Conservation (phyloP, 2,329 filamentous ascomycete species). For the Waltergamsia citrina region DNA sequence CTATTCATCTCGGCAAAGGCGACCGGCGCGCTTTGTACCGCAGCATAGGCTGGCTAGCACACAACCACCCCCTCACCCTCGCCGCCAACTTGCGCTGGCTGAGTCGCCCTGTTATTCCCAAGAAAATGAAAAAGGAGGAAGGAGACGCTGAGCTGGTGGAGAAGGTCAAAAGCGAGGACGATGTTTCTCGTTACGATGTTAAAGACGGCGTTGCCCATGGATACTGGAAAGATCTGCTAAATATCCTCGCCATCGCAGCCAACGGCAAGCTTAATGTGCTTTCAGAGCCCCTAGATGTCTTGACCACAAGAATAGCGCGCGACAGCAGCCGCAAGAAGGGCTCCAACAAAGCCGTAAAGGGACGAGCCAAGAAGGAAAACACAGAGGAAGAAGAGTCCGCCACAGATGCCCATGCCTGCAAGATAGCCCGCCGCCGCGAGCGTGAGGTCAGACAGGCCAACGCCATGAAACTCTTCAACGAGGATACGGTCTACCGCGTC, state of each 20-base stretch:
- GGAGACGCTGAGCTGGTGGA: slow-evolving; percentile 14
- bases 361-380: slow-evolving; percentile 8
- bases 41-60: slow-evolving; percentile 44
- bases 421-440: not conserved
- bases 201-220: slow-evolving; percentile 43
- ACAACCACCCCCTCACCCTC: slow-evolving; percentile 44
- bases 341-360: slow-evolving; percentile 1
- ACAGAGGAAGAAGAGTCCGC: not conserved
- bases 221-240: slow-evolving; percentile 54
- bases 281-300: slow-evolving; percentile 25
- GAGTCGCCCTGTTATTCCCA: slow-evolving; percentile 43
- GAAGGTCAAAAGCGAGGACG: slow-evolving; percentile 20
- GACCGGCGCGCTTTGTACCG: slow-evolving; percentile 38
- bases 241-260: slow-evolving; percentile 42
- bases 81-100: slow-evolving; percentile 45
- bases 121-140: slow-evolving; percentile 33
- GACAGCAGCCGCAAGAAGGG: slow-evolving; percentile 9
- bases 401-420: not conserved
- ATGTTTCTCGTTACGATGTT: slow-evolving; percentile 27
- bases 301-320: slow-evolving; percentile 29
- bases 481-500: slow-evolving; percentile 35
- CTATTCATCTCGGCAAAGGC: slow-evolving; percentile 51
- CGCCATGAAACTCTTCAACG: slow-evolving; percentile 29
- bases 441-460: too few relatives aligned
- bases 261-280: slow-evolving; percentile 33